Percentiles rank a stretch among this genome's conserved stretches.
phyloP scores from a whole-genome alignment of 495 filamentous ascomycete genomes.

The Penicillium flavigenum region DNA sequence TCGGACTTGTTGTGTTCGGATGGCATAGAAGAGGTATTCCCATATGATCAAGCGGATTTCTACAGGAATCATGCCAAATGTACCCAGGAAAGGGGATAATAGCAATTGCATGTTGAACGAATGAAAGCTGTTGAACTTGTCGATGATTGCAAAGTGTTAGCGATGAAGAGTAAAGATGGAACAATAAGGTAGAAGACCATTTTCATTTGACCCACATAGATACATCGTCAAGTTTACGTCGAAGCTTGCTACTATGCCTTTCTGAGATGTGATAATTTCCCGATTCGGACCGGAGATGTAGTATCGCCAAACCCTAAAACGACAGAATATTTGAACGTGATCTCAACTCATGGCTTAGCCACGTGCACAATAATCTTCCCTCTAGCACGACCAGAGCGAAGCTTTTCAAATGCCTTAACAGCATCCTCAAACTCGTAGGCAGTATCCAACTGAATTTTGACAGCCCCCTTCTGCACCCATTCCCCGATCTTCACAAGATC shows the following conservation, averaged over 20 bases:
- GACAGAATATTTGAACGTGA: background rate
- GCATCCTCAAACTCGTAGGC: conserved; percentile 59
- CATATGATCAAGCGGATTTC: conserved; percentile 1
- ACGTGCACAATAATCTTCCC: conserved; percentile 70
- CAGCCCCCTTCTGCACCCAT: conserved; percentile 61
- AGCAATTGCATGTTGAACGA: background rate
- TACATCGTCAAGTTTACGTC: conserved; percentile 6
- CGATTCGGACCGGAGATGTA: background rate
- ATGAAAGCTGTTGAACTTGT: background rate
- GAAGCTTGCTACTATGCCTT: background rate
- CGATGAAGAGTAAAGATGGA: background rate
- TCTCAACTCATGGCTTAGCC: conserved; percentile 12
- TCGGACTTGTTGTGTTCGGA: background rate
- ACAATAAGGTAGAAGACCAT: background rate
- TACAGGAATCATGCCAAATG: background rate
- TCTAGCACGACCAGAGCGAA: conserved; percentile 57
- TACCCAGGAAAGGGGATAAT: background rate
- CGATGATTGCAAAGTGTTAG: background rate
- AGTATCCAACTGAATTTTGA: conserved; percentile 59
- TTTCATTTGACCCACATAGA: background rate
- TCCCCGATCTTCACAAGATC: conserved; percentile 54
- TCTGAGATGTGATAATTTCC: background rate
- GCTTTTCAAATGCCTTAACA: conserved; percentile 58
- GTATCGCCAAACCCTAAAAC: background rate
- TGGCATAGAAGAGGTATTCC: background rate